Conservation (phyloP, 2,329 filamentous ascomycete species). For the Chaetomiaceae sp. region DNA sequence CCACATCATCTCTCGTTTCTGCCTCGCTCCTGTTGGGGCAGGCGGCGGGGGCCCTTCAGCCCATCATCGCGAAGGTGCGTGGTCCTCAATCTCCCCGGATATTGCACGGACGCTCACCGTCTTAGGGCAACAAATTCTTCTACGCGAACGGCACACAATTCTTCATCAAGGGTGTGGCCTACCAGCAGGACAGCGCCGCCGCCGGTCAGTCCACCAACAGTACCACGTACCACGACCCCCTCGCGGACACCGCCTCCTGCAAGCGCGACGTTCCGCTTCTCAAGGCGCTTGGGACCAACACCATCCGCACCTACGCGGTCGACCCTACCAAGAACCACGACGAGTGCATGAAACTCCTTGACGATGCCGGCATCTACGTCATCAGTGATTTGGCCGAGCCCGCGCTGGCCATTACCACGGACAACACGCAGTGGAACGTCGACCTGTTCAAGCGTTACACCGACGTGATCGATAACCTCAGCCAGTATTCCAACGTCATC, state of each 20-base stretch:
- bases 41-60: conserved; percentile 42
- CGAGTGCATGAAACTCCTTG: conserved; percentile 76
- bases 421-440: conserved; percentile 71
- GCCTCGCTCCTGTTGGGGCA: conserved; percentile 33
- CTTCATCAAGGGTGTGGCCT: conserved; percentile 90
- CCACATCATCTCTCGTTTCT: conserved; percentile 32
- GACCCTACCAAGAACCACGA: conserved; percentile 73
- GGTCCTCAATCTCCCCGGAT: conserved; percentile 24
- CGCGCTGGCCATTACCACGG: conserved; percentile 74
- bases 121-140: conserved; percentile 58
- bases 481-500: conserved; percentile 81
- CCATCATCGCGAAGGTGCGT: conserved; percentile 60
- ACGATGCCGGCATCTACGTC: conserved; percentile 87
- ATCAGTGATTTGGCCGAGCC: conserved; percentile 87
- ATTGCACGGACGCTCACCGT: not conserved
- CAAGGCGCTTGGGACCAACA: conserved; percentile 74
- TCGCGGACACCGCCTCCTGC: conserved; percentile 66
- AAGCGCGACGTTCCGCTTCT: conserved; percentile 81
- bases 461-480: conserved; percentile 71
- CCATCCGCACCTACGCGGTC: conserved; percentile 91
- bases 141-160: conserved; percentile 63
- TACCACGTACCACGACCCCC: conserved; percentile 69
- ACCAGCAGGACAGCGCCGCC: conserved; percentile 72
- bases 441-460: conserved; percentile 76
- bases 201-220: conserved; percentile 44